Conservation (phyloP, 345 rosid species). For the Lepidium sativum region DNA sequence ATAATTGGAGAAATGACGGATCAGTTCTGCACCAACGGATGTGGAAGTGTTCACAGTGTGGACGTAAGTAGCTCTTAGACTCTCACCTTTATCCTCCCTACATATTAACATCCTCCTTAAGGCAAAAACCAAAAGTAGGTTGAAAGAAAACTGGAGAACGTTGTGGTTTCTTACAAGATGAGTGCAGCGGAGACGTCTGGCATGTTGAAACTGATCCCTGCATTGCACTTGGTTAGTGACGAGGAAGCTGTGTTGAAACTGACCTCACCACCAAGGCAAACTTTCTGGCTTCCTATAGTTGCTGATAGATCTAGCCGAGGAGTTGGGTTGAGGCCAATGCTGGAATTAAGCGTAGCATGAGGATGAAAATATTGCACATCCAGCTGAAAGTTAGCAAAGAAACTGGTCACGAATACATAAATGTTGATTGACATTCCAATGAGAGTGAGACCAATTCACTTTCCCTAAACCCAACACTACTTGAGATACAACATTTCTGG, state of each 20-base stretch:
- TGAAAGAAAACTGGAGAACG: not conserved
- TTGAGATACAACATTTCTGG: no score
- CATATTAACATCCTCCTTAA: not conserved
- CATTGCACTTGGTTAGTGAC: constrained; percentile 55
- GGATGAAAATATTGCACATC: constrained; percentile 75
- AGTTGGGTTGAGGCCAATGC: constrained; percentile 73
- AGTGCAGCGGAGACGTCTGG: constrained; percentile 60
- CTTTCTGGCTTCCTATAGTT: constrained; percentile 54
- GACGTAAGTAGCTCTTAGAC: constrained; percentile 58
- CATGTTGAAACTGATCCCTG: constrained; percentile 56
- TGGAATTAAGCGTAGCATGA: constrained; percentile 57
- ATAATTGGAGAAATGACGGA: constrained; percentile 49
- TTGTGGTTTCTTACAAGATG: constrained; percentile 46
- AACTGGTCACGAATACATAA: not conserved
- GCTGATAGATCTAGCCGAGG: constrained; percentile 72
- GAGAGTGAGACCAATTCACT: not conserved
- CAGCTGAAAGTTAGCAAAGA: constrained; percentile 37
- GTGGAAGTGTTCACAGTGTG: constrained; percentile 51
- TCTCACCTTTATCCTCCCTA: constrained; percentile 72
- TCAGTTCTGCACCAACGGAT: constrained; percentile 66
- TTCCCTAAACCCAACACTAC: no score
- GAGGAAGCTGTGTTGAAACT: constrained; percentile 74
- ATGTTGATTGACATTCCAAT: not conserved
- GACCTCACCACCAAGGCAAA: constrained; percentile 66
- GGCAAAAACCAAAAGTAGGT: not conserved